Conservation (phyloP, 495 filamentous ascomycete species). For the Halenospora varia region DNA sequence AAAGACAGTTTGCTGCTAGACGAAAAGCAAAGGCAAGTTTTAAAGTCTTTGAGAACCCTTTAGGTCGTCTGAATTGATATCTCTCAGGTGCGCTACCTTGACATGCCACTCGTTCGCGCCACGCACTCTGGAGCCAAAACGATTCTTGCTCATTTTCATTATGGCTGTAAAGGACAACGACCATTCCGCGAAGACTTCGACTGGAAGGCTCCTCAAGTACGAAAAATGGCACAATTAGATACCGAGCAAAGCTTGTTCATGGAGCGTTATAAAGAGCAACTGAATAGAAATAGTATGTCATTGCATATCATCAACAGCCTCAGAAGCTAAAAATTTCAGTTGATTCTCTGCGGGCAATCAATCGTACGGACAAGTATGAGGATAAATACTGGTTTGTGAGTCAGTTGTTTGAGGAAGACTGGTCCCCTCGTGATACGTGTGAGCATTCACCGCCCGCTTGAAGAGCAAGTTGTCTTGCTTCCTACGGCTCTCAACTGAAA, state of each 20-base stretch:
- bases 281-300: slow-evolving; percentile 25
- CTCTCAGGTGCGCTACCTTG: slow-evolving; percentile 30
- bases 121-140: slow-evolving; percentile 38
- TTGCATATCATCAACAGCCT: neutral
- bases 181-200: slow-evolving; percentile 31
- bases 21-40: slow-evolving; percentile 13
- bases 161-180: slow-evolving; percentile 34
- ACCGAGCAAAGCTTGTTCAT: slow-evolving; percentile 30
- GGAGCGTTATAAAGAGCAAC: slow-evolving; percentile 27
- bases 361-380: slow-evolving; percentile 30
- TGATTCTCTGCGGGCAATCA: slow-evolving; percentile 24
- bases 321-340: slow-evolving; percentile 13
- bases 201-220: slow-evolving; percentile 27
- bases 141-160: slow-evolving; percentile 40
- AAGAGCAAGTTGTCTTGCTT: slow-evolving; percentile 10
- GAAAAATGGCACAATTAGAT: slow-evolving; percentile 34
- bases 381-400: slow-evolving; percentile 34
- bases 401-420: slow-evolving; percentile 35
- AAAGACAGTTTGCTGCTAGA: slow-evolving; percentile 28
- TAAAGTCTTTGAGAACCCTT: slow-evolving; percentile 6
- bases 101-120: slow-evolving; percentile 37
- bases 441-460: slow-evolving; percentile 30
- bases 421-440: slow-evolving; percentile 32
- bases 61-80: neutral
- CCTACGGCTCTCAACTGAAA: too few species aligned